These are phyloP conservation scores for Nicotiana attenuata DNA, from an alignment of 257 asterid genomes.

Conservation along the genomic window DNA sequence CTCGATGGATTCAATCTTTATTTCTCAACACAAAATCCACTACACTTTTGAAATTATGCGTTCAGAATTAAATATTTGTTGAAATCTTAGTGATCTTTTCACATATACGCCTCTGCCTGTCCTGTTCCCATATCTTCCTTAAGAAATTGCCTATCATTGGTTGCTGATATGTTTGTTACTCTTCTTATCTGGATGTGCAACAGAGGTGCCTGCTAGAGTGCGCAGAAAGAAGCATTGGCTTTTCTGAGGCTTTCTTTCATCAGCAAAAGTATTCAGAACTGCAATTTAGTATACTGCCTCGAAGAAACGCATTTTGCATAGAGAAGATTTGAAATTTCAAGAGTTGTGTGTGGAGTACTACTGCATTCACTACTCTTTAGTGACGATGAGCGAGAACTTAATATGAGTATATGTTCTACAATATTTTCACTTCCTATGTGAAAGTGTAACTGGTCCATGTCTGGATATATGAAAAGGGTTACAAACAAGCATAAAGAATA, in stretches of 20 bases:
- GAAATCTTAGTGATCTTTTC: background rate
- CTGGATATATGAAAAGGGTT: background rate
- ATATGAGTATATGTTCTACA: background rate
- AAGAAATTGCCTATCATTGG: background rate
- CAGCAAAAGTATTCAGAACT: background rate
- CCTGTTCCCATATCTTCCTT: background rate
- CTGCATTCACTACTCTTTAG: background rate
- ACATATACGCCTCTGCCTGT: background rate
- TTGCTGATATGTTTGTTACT: background rate
- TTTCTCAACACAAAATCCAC: background rate
- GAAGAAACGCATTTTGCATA: background rate
- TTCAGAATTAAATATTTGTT: background rate
- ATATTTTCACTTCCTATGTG: background rate
- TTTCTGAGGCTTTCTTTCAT: slow-evolving; percentile 29
- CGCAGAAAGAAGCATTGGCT: slow-evolving; percentile 80
- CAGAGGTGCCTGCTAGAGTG: slow-evolving; percentile 71
- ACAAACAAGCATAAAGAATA: background rate
- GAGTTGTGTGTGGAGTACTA: background rate
- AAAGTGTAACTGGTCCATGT: background rate
- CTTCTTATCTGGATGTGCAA: background rate
- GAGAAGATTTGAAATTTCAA: background rate
- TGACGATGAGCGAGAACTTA: background rate
- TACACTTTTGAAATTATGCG: background rate
- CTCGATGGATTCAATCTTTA: background rate
- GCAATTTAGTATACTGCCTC: background rate